phyloP scores from a whole-genome alignment of 345 rosid species.

The Melaleuca quinquenervia region DNA sequence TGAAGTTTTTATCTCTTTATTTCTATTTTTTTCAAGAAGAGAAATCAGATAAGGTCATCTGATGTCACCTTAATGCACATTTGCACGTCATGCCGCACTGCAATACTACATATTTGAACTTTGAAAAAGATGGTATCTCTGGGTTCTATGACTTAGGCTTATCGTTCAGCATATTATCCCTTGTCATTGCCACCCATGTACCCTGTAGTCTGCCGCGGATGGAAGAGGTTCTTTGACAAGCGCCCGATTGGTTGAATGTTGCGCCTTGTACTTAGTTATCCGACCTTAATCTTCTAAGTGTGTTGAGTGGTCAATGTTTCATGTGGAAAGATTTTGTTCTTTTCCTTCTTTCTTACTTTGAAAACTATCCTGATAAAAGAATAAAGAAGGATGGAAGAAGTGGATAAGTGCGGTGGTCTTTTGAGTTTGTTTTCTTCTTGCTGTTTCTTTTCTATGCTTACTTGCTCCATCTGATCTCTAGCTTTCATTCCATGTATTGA shows the following conservation, averaged over 20 bases:
- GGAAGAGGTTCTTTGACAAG: background rate
- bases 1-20: background rate
- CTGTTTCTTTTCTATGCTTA: background rate
- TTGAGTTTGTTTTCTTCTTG: background rate
- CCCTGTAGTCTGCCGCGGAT: background rate
- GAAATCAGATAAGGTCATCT: background rate
- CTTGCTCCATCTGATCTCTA: background rate
- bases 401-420: background rate
- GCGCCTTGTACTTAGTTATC: background rate
- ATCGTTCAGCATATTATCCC: background rate
- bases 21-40: background rate
- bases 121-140: background rate
- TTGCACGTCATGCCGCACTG: too few species aligned
- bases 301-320: background rate
- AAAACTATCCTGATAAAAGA: background rate
- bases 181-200: background rate
- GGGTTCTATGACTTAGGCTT: background rate
- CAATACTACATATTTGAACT: background rate
- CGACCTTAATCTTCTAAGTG: background rate
- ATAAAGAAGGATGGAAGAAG: background rate
- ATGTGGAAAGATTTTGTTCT: background rate
- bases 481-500: background rate
- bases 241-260: background rate
- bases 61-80: too few species aligned
- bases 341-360: background rate